A percentile compares a stretch with the other conserved stretches of the same genome.
phyloP scores from a whole-genome alignment of 306 rosid genomes.

The Prosopis cineraria region DNA sequence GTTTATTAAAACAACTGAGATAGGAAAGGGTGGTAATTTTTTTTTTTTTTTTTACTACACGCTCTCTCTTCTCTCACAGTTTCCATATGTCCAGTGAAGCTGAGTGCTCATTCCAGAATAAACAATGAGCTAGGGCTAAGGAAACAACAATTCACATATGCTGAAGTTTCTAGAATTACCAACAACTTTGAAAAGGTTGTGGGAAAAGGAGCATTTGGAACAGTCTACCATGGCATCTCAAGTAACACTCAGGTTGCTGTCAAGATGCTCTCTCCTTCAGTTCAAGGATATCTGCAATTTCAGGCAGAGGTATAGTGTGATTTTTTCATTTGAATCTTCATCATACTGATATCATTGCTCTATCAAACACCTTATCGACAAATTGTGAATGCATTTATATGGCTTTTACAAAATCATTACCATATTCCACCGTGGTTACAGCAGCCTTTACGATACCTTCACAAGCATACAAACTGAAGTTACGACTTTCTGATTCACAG shows the following conservation, averaged over 20 bases:
- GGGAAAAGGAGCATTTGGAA: conserved; percentile 42
- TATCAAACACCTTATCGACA: neutral
- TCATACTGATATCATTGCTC: neutral
- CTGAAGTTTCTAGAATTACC: conserved; percentile 35
- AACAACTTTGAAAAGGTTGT: conserved; percentile 29
- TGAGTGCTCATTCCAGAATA: neutral
- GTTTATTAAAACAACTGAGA: neutral
- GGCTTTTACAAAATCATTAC: too few relatives aligned
- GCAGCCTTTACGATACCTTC: neutral
- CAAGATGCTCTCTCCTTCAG: conserved; percentile 33
- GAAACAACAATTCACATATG: conserved; percentile 33
- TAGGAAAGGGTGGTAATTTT: neutral
- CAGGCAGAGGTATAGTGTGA: conserved; percentile 32
- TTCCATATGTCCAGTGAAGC: neutral
- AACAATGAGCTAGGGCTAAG: neutral
- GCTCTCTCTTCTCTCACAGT: neutral
- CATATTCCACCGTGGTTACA: too few relatives aligned
- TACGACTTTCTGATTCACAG: conserved; percentile 14
- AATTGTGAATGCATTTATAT: neutral
- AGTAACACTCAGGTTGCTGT: conserved; percentile 38
- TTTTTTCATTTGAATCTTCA: neutral
- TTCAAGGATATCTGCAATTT: conserved; percentile 38
- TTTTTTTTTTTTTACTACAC: neutral
- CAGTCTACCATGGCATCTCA: conserved; percentile 31
- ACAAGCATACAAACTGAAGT: neutral